Base-by-base conservation (phyloP, 1,139 yeast genomes). In the Taiozyma sp. region DNA sequence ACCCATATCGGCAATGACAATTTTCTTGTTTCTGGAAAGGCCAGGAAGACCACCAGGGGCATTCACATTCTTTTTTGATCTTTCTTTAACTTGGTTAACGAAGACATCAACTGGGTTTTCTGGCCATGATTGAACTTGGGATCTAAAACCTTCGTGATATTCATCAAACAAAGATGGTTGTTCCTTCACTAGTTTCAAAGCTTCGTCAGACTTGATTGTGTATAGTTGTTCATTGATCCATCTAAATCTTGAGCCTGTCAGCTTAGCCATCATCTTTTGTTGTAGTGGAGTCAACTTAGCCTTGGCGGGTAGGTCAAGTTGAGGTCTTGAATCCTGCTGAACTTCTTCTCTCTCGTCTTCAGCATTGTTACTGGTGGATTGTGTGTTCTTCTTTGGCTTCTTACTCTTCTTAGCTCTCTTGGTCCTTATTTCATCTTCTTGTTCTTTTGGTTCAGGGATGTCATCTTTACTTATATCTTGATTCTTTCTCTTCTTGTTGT, bases 31-130 rank as follows among this genome's bases (percentile, higher is more conserved):
- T 50, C 73, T 72, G 53, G 75, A 78, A 3, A 72, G 64, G 19
- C 93, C 93, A 2, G 97, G 97, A 53, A 92, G 74, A 2, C 97
- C 98, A 57, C 98, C 98, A 1, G 98, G 97, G 0, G 97, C 96
- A 68, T 87, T 89, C 7, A 91, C 83, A 29, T 84, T 84, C 66
- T 82, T 85, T 32, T 75, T 69, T 0, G 84, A 72, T 55, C 96
- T 78, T 30, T 71, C 70, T 57, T 80, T 80, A 50, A 93, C 75
- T 62, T 87, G 91, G 12, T 80, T 73, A 2, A 90, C 93, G 70
- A 91, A 88, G 1, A 87, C 86, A 67, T 91, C 86, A 16, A 95
- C 96, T 0, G 99, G 99, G 65, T 93, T 93, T 68, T 92, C 96
- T 1, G 99, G 99, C 99, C 99, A 93, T 36, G 91, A 78, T 65